Base-by-base conservation (phyloP, 495 filamentous ascomycete species). In the Delitschia confertaspora region DNA sequence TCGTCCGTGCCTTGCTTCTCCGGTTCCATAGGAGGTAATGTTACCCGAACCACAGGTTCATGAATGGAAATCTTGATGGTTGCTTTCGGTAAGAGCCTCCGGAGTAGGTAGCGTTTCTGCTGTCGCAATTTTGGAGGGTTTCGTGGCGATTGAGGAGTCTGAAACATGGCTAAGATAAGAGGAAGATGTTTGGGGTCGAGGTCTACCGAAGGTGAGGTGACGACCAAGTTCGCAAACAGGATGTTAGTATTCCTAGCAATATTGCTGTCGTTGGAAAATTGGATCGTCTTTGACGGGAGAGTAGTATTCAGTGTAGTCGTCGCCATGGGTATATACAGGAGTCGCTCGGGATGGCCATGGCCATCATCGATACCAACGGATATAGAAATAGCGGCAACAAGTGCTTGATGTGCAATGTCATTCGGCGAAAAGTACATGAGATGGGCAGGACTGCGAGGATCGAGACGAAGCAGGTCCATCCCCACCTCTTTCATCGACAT, bases 341-440 rank as follows among this genome's bases (percentile, higher is more conserved):
- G 74, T 49, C 87, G 79, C 58, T 95, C 85, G 0, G 82, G 79
- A 60, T 85, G 85, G 7, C 82, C 83, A 11, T 78, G 73, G 19
- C 85, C 85, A 63, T 95, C 85, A 55, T 94, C 88, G 32, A 99
- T 69, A 45, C 86, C 91, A 42, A 95, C 72, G 2, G 88, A 88
- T 25, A 96, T 80, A 4, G 91, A 93, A 16, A 95, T 81, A 4
- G 86, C 91, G 13, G 91, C 88, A 21, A 93, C 71, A 31, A 99
- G 72, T 17, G 91, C 91, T 69, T 99, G 88, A 59, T 99, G 91
- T 14, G 91, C 91, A 50, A 95, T 76, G 55, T 95, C 93, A 39
- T 82, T 78, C 8, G 82, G 78, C 10, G 88, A 87, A 61, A 99
- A 99, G 65, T 99, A 99, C 91, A 99, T 99, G 39, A 88, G 82